Conservation (phyloP, 2,329 filamentous ascomycete species). For the Shiraia sp. region DNA sequence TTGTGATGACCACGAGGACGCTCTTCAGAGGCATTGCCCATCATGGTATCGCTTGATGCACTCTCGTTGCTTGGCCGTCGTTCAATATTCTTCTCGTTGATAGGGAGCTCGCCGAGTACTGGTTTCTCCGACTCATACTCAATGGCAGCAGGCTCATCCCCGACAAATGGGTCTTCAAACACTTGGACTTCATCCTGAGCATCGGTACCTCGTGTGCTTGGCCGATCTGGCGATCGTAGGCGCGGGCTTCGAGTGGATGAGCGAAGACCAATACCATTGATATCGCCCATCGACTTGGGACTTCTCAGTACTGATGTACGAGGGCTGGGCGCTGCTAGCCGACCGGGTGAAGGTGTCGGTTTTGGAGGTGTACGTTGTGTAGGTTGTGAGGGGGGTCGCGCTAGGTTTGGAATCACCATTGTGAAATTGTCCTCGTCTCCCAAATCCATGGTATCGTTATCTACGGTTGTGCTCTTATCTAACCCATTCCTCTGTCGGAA, state of each 20-base stretch:
- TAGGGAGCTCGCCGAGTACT: constrained; percentile 56
- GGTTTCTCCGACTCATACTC: constrained; percentile 44
- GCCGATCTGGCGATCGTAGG: constrained; percentile 38
- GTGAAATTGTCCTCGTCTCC: constrained; percentile 55
- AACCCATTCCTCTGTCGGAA: constrained; percentile 45
- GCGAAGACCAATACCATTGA: constrained; percentile 15
- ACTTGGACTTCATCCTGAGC: constrained; percentile 52
- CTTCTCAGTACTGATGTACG: constrained; percentile 30
- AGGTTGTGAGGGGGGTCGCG: constrained; percentile 31
- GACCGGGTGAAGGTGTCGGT: constrained; percentile 22
- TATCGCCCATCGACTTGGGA: constrained; percentile 34
- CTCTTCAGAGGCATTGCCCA: constrained; percentile 31
- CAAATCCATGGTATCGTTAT: constrained; percentile 42
- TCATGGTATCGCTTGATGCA: constrained; percentile 29
- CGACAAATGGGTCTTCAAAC: constrained; percentile 58
- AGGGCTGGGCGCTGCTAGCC: constrained; percentile 33
- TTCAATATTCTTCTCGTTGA: constrained; percentile 52
- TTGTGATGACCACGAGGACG: constrained; percentile 39
- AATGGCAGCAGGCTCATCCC: constrained; percentile 33
- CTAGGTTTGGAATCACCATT: constrained; percentile 53
- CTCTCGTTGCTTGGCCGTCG: constrained; percentile 37
- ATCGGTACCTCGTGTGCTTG: constrained; percentile 36
- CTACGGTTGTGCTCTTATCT: constrained; percentile 45
- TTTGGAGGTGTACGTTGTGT: constrained; percentile 41
- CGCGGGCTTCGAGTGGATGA: constrained; percentile 36